A percentile compares a stretch with the other conserved stretches of the same genome.
Evolutionary conservation across 2,329 filamentous ascomycete species (phyloP).

Genomic region (Pestalotiopsis sp.): DNA sequence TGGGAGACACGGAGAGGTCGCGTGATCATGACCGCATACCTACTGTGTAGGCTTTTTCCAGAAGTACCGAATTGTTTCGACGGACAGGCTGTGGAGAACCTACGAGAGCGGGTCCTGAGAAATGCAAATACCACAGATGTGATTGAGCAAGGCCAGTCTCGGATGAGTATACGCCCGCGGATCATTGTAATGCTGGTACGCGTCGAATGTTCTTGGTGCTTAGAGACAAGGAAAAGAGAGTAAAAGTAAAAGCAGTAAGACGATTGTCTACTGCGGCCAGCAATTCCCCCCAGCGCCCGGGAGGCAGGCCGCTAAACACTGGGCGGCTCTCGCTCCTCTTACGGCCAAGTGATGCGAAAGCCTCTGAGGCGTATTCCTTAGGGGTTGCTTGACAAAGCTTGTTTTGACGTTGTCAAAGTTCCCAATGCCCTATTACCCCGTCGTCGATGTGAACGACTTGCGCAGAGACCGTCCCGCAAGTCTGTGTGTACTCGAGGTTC

Average conservation of each 20-base stretch:
- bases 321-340: no score
- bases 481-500: background rate
- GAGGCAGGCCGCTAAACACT: no score
- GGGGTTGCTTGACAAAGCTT: background rate
- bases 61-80: background rate
- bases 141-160: background rate
- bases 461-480: background rate
- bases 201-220: background rate
- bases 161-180: background rate
- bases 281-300: no score
- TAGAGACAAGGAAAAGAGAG: background rate
- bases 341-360: background rate
- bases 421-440: background rate
- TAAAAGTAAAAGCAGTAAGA: no score
- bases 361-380: background rate
- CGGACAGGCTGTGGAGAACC: background rate
- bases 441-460: background rate
- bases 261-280: no score
- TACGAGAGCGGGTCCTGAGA: background rate
- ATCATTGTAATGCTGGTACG: background rate
- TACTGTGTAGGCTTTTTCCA: no score
- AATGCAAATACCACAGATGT: background rate
- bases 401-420: background rate
- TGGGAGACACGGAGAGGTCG: background rate
- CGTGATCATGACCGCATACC: background rate